These are phyloP conservation scores for Solidago caesia DNA, from an alignment of 129 eudicot species.

Conservation along the genomic window DNA sequence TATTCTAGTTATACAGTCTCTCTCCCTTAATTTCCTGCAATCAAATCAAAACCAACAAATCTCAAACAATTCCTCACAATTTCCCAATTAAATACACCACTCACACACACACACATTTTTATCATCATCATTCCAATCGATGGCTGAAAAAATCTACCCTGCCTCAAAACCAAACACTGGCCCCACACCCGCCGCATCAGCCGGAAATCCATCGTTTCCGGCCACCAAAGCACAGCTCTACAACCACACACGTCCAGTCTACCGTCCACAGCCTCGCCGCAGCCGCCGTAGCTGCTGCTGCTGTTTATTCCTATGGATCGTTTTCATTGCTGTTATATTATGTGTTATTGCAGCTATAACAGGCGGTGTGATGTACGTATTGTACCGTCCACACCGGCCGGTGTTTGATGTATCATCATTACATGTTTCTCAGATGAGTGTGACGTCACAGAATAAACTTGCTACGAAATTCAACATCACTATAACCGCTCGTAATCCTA, in stretches of 20 bases:
- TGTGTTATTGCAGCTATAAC: conserved; percentile 55
- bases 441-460: conserved; percentile 33
- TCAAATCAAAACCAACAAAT: conserved; percentile 20
- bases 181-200: conserved; percentile 33
- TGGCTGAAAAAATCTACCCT: conserved; percentile 67
- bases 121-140: conserved; percentile 7
- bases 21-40: conserved; percentile 18
- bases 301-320: conserved; percentile 52
- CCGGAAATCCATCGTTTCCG: conserved; percentile 49
- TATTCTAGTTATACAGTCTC: not conserved
- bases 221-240: conserved; percentile 57
- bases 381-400: conserved; percentile 77
- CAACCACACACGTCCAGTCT: conserved; percentile 60
- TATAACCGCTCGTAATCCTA: not conserved
- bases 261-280: conserved; percentile 68
- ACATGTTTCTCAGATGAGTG: conserved; percentile 54
- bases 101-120: not conserved
- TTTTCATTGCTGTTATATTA: conserved; percentile 37
- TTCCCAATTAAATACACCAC: not conserved
- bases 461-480: not conserved
- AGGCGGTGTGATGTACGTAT: conserved; percentile 55
- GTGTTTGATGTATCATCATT: conserved; percentile 58
- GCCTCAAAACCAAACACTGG: conserved; percentile 55
- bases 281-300: conserved; percentile 75
- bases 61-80: conserved; percentile 4